Evolutionary conservation across 2,329 filamentous ascomycete genomes (phyloP), one percentile per base, ranked within the genome.

Genomic region (Arthrinium puccinioides): DNA sequence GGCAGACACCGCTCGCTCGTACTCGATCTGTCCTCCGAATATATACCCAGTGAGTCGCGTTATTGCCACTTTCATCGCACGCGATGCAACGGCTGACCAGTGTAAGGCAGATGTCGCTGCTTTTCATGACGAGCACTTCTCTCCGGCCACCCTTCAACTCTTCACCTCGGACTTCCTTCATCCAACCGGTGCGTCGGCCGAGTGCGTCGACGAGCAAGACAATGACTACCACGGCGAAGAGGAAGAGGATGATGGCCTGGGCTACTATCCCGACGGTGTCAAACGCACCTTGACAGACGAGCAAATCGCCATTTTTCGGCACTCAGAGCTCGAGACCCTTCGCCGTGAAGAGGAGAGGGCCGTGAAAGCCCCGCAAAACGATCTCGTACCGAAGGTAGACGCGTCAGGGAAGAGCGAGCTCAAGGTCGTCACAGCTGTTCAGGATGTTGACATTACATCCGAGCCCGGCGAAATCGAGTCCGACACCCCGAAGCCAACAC

Each of bases 231-330:
- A 57, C n/a, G 57, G 65, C 41, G 55, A 61, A 3, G 57, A 68
- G 14, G 69, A 72, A 20, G 76, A 80, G 19, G 75, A 81, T 26
- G 83, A 86, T 52, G 77, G 65, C 1, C 67, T 96, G 13, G 90
- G 88, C 14, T 90, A 87, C 59, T 97, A 97, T 49, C 62, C 75
- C 1, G 89, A 97, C 53, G 89, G 90, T 4, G 77, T 80, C 43
- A 92, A 92, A 56, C 82, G 90, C 27, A 95, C 88, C 14, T 69
- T 97, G 50, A 96, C 89, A 9, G 86, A 96, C 53, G 85, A 88
- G 49, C 86, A 96, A 64, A 87, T 96, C 48, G 77, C 78, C 37
- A 90, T 95, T 43, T 96, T 96, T 57, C 75, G 89, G 43, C 87
- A 94, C 55, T 90, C 85, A 3, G 90, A 97, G 59, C 74, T 94